These are phyloP conservation scores for Oryza brachyantha DNA, from an alignment of 176 grass and related monocot genomes.

Conservation along the genomic window DNA sequence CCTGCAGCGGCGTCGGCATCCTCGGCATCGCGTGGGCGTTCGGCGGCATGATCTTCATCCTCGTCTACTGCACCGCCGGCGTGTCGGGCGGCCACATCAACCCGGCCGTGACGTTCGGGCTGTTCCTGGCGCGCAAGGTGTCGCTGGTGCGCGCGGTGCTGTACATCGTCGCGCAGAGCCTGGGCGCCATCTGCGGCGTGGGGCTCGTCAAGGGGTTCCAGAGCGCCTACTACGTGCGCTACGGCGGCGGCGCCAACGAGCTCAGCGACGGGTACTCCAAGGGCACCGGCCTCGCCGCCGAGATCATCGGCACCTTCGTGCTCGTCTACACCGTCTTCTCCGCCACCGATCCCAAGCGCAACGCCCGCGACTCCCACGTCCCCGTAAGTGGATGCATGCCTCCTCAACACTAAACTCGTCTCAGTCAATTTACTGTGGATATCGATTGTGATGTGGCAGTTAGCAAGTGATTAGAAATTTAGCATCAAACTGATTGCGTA, in stretches of 20 bases:
- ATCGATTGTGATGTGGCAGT: constrained; percentile 11
- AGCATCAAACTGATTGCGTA: neutral
- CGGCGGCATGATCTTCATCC: constrained; percentile 98
- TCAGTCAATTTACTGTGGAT: no score
- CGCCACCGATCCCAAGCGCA: constrained; percentile 98
- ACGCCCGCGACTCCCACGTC: constrained; percentile 93
- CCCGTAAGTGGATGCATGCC: constrained; percentile 51
- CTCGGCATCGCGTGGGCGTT: constrained; percentile 98
- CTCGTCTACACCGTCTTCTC: constrained; percentile 99
- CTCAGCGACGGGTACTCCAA: constrained; percentile 58
- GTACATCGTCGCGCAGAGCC: constrained; percentile 86
- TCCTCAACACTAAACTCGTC: no score
- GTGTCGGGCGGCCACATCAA: constrained; percentile 93
- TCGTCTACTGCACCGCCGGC: constrained; percentile 98
- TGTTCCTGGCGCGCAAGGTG: constrained; percentile 92
- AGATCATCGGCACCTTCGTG: constrained; percentile 98
- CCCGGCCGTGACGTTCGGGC: constrained; percentile 86
- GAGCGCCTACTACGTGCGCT: constrained; percentile 58
- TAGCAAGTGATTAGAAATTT: neutral
- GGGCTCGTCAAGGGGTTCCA: constrained; percentile 92
- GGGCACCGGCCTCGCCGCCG: constrained; percentile 80
- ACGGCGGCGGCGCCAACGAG: constrained; percentile 88
- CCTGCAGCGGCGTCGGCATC: constrained; percentile 79
- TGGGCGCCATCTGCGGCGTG: constrained; percentile 87
- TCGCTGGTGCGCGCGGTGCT: constrained; percentile 77